Percentiles rank a stretch among this genome's conserved stretches.
Evolutionary conservation across 2,329 filamentous ascomycete species (phyloP).

Genomic region (Neobulgaria alba): DNA sequence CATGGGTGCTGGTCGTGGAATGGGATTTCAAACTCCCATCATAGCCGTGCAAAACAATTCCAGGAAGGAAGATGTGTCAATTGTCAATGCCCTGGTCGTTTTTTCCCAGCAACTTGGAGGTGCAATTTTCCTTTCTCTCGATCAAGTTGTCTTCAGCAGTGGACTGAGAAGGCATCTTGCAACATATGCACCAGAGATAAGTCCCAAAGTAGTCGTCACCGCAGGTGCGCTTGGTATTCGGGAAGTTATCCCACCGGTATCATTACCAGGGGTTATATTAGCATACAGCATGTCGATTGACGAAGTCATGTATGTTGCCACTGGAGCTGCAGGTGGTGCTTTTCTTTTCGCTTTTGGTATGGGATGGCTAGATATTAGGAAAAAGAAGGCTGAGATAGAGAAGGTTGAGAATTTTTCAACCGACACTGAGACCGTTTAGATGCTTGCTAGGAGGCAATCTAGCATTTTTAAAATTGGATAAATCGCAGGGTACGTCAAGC

Average conservation of each 20-base stretch:
- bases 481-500: too few relatives aligned
- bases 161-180: conserved; percentile 29
- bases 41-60: conserved; percentile 26
- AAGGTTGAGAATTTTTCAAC: too few relatives aligned
- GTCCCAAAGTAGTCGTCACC: conserved; percentile 29
- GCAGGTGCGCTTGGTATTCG: conserved; percentile 36
- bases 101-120: conserved; percentile 29
- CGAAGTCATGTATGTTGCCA: conserved; percentile 18
- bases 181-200: conserved; percentile 27
- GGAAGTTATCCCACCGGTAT: conserved; percentile 23
- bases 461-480: too few relatives aligned
- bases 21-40: conserved; percentile 9
- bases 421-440: too few relatives aligned
- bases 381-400: conserved; percentile 20
- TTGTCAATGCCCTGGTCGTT: conserved; percentile 27
- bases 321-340: conserved; percentile 5
- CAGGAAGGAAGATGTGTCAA: conserved; percentile 20
- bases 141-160: conserved; percentile 26
- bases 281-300: conserved; percentile 32
- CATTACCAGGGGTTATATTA: conserved; percentile 31
- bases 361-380: conserved; percentile 39
- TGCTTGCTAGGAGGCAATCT: too few relatives aligned
- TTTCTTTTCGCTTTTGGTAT: conserved; percentile 31
- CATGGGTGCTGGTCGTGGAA: conserved; percentile 17
- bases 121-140: conserved; percentile 25